These are phyloP conservation scores for Aspergillus ustus DNA, from an alignment of 2,329 filamentous ascomycete genomes.

Conservation along the genomic window DNA sequence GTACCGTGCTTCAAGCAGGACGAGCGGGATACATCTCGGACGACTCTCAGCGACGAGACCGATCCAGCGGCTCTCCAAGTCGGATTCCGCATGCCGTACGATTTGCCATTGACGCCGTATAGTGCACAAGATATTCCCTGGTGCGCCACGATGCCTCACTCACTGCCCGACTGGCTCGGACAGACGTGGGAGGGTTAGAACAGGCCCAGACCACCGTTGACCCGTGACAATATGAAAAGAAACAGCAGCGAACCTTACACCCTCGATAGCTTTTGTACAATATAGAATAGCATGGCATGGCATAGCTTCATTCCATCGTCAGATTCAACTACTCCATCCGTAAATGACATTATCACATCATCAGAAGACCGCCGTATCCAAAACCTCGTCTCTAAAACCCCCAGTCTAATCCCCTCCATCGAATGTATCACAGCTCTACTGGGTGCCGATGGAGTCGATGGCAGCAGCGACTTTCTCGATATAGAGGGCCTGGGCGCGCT, in stretches of 20 bases:
- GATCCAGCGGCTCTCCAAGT: slow-evolving; percentile 50
- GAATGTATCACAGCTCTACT: slow-evolving; percentile 16
- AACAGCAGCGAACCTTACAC: background rate
- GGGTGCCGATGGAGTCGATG: slow-evolving; percentile 67
- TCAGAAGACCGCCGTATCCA: slow-evolving; percentile 4
- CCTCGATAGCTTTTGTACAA: background rate
- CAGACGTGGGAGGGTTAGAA: slow-evolving; percentile 40
- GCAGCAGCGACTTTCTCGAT: slow-evolving; percentile 72
- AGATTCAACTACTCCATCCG: background rate
- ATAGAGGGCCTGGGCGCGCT: slow-evolving; percentile 77
- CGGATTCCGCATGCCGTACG: slow-evolving; percentile 81
- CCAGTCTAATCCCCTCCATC: background rate
- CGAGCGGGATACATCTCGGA: slow-evolving; percentile 41
- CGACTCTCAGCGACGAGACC: background rate
- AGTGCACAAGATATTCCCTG: slow-evolving; percentile 69
- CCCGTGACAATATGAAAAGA: background rate
- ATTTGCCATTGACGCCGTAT: slow-evolving; percentile 73
- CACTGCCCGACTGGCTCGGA: slow-evolving; percentile 62
- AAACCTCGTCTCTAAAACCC: slow-evolving; percentile 3
- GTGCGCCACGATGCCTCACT: slow-evolving; percentile 68
- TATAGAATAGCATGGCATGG: background rate
- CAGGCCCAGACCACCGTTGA: background rate
- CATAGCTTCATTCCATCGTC: slow-evolving; percentile 12
- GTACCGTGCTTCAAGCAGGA: slow-evolving; percentile 70
- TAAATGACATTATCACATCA: background rate